Percentiles rank a stretch among this genome's conserved stretches.
phyloP scores from a whole-genome alignment of 1,284 basidiomycete genomes.

The Trichosporon sp. region DNA sequence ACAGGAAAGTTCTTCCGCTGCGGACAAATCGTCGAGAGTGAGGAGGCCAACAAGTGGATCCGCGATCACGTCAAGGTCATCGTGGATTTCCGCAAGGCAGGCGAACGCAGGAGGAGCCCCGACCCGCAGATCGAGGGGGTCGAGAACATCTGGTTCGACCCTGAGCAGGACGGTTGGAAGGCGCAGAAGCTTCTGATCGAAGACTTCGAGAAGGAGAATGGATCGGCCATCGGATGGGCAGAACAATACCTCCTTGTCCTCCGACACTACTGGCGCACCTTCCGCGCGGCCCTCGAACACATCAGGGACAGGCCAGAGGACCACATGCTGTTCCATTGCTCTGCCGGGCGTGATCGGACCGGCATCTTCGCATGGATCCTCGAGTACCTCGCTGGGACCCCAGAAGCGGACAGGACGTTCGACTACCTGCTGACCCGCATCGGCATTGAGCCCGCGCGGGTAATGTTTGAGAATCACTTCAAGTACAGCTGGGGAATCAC shows the following conservation, averaged over 20 bases:
- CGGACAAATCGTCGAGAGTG: conserved; percentile 1
- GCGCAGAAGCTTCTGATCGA: neutral
- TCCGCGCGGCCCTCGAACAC: conserved; percentile 14
- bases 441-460: conserved; percentile 18
- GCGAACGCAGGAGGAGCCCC: conserved; percentile 2
- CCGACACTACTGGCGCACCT: neutral
- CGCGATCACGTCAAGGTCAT: conserved; percentile 1
- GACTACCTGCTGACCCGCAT: conserved; percentile 19
- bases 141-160: neutral
- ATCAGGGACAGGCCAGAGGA: conserved; percentile 6
- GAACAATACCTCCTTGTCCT: conserved; percentile 7
- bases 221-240: conserved; percentile 7
- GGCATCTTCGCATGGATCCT: conserved; percentile 14
- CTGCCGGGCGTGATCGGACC: conserved; percentile 18
- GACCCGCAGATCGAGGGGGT: conserved; percentile 10
- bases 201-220: conserved; percentile 12
- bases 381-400: conserved; percentile 13
- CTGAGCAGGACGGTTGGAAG: neutral
- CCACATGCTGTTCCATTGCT: conserved; percentile 18
- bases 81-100: conserved; percentile 13
- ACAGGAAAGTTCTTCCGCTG: conserved; percentile 10
- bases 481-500: neutral
- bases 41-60: conserved; percentile 7
- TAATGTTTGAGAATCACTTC: conserved; percentile 2
- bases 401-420: neutral